Percentiles rank a stretch among this genome's conserved stretches.
These are phyloP conservation scores for Ceratocystis cacaofunesta DNA, from an alignment of 2,329 filamentous ascomycete genomes.

Conservation along the genomic window DNA sequence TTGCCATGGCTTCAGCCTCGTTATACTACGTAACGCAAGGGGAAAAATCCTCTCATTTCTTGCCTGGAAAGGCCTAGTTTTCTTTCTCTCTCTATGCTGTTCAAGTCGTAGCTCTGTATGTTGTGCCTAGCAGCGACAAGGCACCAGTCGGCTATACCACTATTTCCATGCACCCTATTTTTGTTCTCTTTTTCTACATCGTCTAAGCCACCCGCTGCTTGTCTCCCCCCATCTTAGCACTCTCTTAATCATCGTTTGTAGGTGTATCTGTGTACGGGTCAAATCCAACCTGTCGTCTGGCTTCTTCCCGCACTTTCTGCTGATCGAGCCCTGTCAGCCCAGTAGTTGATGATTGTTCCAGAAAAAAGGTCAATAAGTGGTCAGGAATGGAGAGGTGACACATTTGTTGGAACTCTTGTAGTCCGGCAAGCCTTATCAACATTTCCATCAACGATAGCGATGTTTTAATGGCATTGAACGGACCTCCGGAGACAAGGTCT, in stretches of 20 bases:
- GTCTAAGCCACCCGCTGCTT: background rate
- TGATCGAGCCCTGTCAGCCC: slow-evolving; percentile 33
- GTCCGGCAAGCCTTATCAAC: slow-evolving; percentile 66
- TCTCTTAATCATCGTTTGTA: slow-evolving; percentile 6
- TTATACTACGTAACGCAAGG: background rate
- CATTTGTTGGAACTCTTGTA: slow-evolving; percentile 83
- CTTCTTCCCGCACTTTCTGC: slow-evolving; percentile 31
- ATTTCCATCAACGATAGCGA: slow-evolving; percentile 71
- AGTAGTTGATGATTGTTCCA: slow-evolving; percentile 45
- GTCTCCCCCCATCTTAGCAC: background rate
- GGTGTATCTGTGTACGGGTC: slow-evolving; percentile 39
- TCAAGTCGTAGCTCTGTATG: too few species aligned
- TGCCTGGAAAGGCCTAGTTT: background rate
- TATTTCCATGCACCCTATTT: background rate
- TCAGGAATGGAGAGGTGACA: slow-evolving; percentile 83
- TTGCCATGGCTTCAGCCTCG: background rate
- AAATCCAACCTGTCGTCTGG: slow-evolving; percentile 37
- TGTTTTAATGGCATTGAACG: slow-evolving; percentile 36
- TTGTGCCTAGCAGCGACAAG: background rate
- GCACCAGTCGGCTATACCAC: background rate
- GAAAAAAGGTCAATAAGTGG: slow-evolving; percentile 76
- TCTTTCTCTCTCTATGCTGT: background rate
- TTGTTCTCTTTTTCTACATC: background rate
- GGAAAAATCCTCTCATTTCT: background rate
- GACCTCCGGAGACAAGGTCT: slow-evolving; percentile 24